phyloP scores from a whole-genome alignment of 805 yeast genomes.

The Candida awuae region DNA sequence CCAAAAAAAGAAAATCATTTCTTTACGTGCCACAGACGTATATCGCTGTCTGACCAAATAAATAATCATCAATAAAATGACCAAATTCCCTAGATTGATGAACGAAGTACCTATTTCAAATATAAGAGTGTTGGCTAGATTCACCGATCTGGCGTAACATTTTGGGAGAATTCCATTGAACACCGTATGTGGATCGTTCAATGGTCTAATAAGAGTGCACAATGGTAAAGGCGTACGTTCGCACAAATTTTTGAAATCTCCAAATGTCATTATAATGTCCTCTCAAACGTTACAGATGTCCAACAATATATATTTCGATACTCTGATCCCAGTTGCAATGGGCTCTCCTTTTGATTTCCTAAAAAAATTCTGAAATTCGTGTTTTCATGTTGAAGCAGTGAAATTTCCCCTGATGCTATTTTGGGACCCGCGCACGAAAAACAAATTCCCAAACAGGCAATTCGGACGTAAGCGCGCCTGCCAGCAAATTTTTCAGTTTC shows the following conservation, averaged over 20 bases:
- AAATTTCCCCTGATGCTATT: no score
- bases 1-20: conserved; percentile 70
- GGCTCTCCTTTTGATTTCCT: background rate
- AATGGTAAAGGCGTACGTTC: conserved; percentile 64
- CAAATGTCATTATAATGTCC: conserved; percentile 46
- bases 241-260: conserved; percentile 59
- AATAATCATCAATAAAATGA: conserved; percentile 58
- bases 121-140: conserved; percentile 82
- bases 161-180: conserved; percentile 59
- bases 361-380: background rate
- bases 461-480: background rate
- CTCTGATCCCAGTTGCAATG: background rate
- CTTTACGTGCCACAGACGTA: conserved; percentile 91
- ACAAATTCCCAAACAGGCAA: background rate
- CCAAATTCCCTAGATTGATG: conserved; percentile 67
- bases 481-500: background rate
- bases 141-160: conserved; percentile 83
- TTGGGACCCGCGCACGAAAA: no score
- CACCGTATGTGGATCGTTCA: conserved; percentile 25
- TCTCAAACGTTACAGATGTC: background rate
- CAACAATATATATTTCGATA: background rate
- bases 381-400: no score
- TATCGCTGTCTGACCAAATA: conserved; percentile 76
- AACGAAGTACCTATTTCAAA: conserved; percentile 86
- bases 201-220: conserved; percentile 64